Conservation (phyloP, 306 rosid species). For the Mucuna pruriens region DNA sequence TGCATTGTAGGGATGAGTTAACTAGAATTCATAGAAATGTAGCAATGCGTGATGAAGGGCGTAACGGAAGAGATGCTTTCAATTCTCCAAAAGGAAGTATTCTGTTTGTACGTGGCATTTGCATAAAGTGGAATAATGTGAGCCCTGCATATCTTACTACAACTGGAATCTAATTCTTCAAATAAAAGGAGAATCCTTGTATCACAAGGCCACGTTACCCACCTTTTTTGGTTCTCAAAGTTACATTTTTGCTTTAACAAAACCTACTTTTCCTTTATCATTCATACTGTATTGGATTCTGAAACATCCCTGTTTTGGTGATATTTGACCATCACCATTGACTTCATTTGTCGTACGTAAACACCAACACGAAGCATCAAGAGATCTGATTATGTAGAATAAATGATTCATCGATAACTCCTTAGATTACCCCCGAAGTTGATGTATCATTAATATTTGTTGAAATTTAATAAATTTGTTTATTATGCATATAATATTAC, state of each 20-base stretch:
- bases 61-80: not conserved
- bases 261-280: not conserved
- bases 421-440: no score
- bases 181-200: not conserved
- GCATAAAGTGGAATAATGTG: not conserved
- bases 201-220: not conserved
- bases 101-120: not conserved
- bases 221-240: constrained; percentile 1
- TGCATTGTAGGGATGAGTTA: no score
- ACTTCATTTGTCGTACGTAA: no score
- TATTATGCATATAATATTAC: no score
- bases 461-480: no score
- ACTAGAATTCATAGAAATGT: no score
- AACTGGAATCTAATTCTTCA: constrained; percentile 6
- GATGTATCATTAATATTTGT: no score
- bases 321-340: no score
- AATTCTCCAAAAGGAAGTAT: not conserved
- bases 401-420: not conserved
- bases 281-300: not conserved
- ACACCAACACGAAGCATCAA: no score
- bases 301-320: not conserved
- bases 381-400: not conserved
- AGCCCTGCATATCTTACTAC: not conserved
- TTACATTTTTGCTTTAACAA: not conserved
- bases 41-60: no score